Percentiles rank a stretch among this genome's conserved stretches.
Evolutionary conservation across 352 stramenopile species (phyloP).

Genomic region (Phytophthora citrophthora): DNA sequence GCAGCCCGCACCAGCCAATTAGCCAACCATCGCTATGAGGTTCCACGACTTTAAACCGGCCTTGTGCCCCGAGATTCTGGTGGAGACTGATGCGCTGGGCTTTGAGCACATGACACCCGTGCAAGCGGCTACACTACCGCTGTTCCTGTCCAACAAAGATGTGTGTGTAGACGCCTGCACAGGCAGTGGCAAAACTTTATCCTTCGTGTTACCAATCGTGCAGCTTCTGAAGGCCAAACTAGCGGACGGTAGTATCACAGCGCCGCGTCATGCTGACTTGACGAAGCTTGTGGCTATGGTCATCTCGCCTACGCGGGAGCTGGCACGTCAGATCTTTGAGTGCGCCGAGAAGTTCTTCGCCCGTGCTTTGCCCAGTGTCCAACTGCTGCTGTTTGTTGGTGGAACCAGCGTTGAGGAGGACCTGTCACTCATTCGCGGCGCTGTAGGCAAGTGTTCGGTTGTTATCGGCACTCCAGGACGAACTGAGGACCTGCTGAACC

Average conservation of each 20-base stretch:
- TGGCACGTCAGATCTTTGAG: constrained; percentile 88
- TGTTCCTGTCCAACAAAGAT: constrained; percentile 95
- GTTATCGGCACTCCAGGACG: constrained; percentile 86
- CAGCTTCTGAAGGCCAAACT: constrained; percentile 88
- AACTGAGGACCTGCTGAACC: constrained; percentile 89
- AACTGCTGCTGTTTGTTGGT: constrained; percentile 90
- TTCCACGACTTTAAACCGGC: constrained; percentile 86
- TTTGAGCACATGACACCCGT: constrained; percentile 94
- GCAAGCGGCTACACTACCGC: constrained; percentile 89
- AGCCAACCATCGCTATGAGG: constrained; percentile 46
- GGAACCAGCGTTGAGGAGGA: constrained; percentile 91
- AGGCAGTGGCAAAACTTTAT: constrained; percentile 95
- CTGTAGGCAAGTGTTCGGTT: constrained; percentile 69
- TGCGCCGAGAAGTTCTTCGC: constrained; percentile 71
- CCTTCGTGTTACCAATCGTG: constrained; percentile 95
- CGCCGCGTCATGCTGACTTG: constrained; percentile 52
- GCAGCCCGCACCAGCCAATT: constrained; percentile 5
- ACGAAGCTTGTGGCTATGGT: constrained; percentile 85
- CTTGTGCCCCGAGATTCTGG: constrained; percentile 77
- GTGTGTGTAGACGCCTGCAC: constrained; percentile 96
- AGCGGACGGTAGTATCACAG: constrained; percentile 61
- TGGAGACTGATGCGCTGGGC: constrained; percentile 73
- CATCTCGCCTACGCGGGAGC: constrained; percentile 89
- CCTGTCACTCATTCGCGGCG: constrained; percentile 62
- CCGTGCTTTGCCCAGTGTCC: constrained; percentile 63